Evolutionary conservation across 1,284 basidiomycete genomes (phyloP).

Genomic region (Cutaneotrichosporon cavernicola): DNA sequence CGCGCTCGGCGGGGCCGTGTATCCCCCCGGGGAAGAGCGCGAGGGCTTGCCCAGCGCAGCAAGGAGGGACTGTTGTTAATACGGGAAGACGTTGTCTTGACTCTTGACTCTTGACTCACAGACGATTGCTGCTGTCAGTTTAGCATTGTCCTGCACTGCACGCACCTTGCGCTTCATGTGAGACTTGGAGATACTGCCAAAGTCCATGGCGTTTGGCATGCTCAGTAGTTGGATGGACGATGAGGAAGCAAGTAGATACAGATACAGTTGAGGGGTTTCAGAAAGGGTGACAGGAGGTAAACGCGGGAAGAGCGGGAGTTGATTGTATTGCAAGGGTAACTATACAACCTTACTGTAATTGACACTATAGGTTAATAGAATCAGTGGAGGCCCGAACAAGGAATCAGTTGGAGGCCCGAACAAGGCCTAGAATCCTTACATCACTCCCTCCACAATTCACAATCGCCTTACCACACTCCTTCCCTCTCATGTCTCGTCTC

Average conservation of each 20-base stretch:
- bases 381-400: no score
- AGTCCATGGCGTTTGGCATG: conserved; percentile 24
- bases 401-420: neutral
- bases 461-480: neutral
- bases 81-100: neutral
- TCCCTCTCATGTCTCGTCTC: neutral
- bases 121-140: conserved; percentile 22
- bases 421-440: no score
- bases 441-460: neutral
- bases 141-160: neutral
- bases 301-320: neutral
- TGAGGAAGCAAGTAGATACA: neutral
- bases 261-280: neutral
- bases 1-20: conserved; percentile 20
- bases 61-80: conserved; percentile 31
- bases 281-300: neutral
- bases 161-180: conserved; percentile 42
- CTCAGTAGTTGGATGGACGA: neutral
- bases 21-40: conserved; percentile 17
- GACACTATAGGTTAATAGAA: no score
- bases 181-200: conserved; percentile 28
- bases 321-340: neutral
- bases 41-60: conserved; percentile 31
- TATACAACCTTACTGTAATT: no score
- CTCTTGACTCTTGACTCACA: conserved; percentile 8